A percentile compares a stretch with the other conserved stretches of the same genome.
Evolutionary conservation across 805 yeast genomes (phyloP).

Genomic region (Vanderwaltozyma tropicalis): DNA sequence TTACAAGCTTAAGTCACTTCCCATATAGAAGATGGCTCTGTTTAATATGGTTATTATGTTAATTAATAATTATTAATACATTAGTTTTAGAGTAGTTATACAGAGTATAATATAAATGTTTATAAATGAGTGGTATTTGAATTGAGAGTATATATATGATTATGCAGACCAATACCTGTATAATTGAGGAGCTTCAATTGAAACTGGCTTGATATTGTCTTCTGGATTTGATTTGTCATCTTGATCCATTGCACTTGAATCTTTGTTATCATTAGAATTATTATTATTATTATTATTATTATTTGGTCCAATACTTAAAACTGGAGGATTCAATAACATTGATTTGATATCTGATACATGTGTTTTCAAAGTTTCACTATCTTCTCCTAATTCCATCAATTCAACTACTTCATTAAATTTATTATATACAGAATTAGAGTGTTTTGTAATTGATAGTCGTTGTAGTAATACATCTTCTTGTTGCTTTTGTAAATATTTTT

Average conservation of each 20-base stretch:
- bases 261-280: neutral
- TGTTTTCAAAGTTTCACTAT: slow-evolving; percentile 9
- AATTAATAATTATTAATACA: too few relatives aligned
- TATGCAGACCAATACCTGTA: slow-evolving; percentile 60
- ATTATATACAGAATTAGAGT: slow-evolving; percentile 40
- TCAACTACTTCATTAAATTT: slow-evolving; percentile 24
- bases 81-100: too few relatives aligned
- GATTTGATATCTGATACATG: slow-evolving; percentile 20
- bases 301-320: slow-evolving; percentile 19
- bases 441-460: slow-evolving; percentile 53
- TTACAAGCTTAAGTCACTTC: too few relatives aligned
- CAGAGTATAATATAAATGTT: too few relatives aligned
- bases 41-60: too few relatives aligned
- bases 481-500: slow-evolving; percentile 46
- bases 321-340: slow-evolving; percentile 24
- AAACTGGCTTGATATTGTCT: slow-evolving; percentile 37
- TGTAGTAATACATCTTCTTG: slow-evolving; percentile 61
- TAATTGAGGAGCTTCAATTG: slow-evolving; percentile 50
- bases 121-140: too few relatives aligned
- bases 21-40: too few relatives aligned
- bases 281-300: neutral
- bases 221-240: neutral
- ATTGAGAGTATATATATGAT: too few relatives aligned
- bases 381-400: slow-evolving; percentile 9
- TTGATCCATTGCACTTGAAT: slow-evolving; percentile 7